These are phyloP conservation scores for Phytophthora pluvialis DNA, from an alignment of 352 stramenopile species.

Conservation along the genomic window DNA sequence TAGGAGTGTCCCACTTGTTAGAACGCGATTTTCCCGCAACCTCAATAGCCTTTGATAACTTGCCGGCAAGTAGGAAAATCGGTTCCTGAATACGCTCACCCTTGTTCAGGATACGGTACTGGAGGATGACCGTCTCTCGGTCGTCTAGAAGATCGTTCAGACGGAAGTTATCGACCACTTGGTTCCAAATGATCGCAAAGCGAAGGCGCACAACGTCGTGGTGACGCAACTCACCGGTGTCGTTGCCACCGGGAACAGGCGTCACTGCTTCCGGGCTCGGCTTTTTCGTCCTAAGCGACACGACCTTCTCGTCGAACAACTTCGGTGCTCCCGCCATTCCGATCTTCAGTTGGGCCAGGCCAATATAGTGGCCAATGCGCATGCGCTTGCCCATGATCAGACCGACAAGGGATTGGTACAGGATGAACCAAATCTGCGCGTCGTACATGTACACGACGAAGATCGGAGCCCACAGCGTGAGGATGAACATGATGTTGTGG, in stretches of 20 bases:
- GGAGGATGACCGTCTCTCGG: slow-evolving; percentile 83
- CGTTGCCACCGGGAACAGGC: slow-evolving; percentile 13
- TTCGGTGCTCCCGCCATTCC: slow-evolving; percentile 66
- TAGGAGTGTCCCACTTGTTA: slow-evolving; percentile 54
- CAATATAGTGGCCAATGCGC: slow-evolving; percentile 80
- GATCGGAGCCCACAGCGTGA: slow-evolving; percentile 75
- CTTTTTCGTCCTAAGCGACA: slow-evolving; percentile 54
- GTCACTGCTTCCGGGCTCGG: slow-evolving; percentile 20
- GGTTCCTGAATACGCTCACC: slow-evolving; percentile 76
- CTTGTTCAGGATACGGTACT: slow-evolving; percentile 82
- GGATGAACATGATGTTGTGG: slow-evolving; percentile 85
- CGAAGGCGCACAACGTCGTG: slow-evolving; percentile 69
- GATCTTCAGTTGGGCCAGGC: slow-evolving; percentile 66
- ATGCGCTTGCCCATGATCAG: slow-evolving; percentile 76
- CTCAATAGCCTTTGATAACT: slow-evolving; percentile 68
- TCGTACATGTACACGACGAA: slow-evolving; percentile 91
- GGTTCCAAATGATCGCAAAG: slow-evolving; percentile 90
- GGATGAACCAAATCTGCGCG: slow-evolving; percentile 87
- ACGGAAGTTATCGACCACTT: slow-evolving; percentile 87
- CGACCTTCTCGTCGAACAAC: slow-evolving; percentile 76
- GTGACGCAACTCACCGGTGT: slow-evolving; percentile 35
- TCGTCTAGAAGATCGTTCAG: slow-evolving; percentile 87
- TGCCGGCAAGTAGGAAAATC: slow-evolving; percentile 83
- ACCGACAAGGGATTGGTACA: slow-evolving; percentile 81
- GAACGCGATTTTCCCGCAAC: slow-evolving; percentile 57